Percentiles rank a stretch among this genome's conserved stretches.
Conservation (phyloP, 1,284 basidiomycete species). For the Fistulinella cinereoalba region DNA sequence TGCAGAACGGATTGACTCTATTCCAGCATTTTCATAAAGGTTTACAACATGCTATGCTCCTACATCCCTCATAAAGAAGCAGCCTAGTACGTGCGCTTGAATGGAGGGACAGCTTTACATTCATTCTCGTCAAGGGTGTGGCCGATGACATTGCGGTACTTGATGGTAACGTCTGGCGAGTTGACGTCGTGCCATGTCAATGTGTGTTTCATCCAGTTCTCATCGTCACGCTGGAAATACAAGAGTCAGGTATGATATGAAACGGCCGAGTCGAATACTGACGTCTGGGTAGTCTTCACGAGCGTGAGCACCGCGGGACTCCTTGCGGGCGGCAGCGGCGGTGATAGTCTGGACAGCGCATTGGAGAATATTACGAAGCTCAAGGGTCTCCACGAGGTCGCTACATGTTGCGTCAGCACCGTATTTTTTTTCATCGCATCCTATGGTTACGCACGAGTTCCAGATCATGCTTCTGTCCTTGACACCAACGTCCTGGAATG, state of each 20-base stretch:
- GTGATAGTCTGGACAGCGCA: constrained; percentile 96
- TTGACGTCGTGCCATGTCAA: constrained; percentile 78
- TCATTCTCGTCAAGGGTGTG: constrained; percentile 93
- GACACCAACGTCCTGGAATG: constrained; percentile 88
- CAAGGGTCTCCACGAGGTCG: constrained; percentile 95
- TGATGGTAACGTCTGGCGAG: constrained; percentile 83
- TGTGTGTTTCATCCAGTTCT: constrained; percentile 93
- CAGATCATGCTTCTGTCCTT: constrained; percentile 99
- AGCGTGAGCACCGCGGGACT: constrained; percentile 96
- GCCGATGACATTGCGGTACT: constrained; percentile 85
- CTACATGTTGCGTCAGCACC: constrained; percentile 39
- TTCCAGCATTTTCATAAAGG: constrained; percentile 7
- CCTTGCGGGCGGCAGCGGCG: constrained; percentile 93
- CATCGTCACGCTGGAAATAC: constrained; percentile 71
- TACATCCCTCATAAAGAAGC: neutral
- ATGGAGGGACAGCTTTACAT: constrained; percentile 87
- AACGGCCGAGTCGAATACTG: constrained; percentile 22
- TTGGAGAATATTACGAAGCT: constrained; percentile 94
- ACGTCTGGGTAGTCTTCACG: constrained; percentile 94
- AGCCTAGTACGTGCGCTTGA: constrained; percentile 80
- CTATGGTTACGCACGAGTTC: constrained; percentile 73
- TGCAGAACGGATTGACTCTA: no score
- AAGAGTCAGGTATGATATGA: constrained; percentile 2
- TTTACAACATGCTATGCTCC: constrained; percentile 7
- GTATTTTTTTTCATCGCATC: neutral